Percentiles rank a stretch among this genome's conserved stretches.
Conservation (phyloP, 129 eudicot species). For the Flaveria ramosissima region DNA sequence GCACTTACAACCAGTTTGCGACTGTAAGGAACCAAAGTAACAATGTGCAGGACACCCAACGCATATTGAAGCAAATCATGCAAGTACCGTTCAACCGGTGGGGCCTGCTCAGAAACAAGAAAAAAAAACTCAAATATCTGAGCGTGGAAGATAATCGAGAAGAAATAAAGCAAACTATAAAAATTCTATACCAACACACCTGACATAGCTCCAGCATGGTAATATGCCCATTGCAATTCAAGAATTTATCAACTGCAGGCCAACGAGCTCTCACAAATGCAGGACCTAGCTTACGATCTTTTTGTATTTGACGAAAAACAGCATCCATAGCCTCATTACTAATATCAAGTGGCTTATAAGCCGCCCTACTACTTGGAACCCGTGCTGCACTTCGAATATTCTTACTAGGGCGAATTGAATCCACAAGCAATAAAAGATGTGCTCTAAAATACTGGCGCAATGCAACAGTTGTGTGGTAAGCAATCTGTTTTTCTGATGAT, state of each 20-base stretch:
- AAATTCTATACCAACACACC: slow-evolving; percentile 40
- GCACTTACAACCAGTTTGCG: slow-evolving; percentile 79
- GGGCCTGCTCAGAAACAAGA: slow-evolving; percentile 55
- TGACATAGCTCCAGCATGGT: slow-evolving; percentile 95
- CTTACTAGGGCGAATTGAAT: slow-evolving; percentile 74
- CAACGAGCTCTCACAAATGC: slow-evolving; percentile 82
- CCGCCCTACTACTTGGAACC: slow-evolving; percentile 75
- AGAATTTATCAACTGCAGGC: slow-evolving; percentile 85
- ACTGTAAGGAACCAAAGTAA: slow-evolving; percentile 79
- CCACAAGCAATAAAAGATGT: slow-evolving; percentile 82
- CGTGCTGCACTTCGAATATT: slow-evolving; percentile 63
- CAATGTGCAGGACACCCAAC: slow-evolving; percentile 82
- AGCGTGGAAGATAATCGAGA: background rate
- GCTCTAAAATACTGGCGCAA: slow-evolving; percentile 93
- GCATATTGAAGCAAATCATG: slow-evolving; percentile 99
- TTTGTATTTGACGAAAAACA: slow-evolving; percentile 80
- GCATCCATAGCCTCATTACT: slow-evolving; percentile 96
- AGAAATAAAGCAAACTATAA: background rate
- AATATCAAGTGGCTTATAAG: slow-evolving; percentile 87
- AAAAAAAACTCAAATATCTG: background rate
- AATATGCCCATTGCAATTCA: slow-evolving; percentile 76
- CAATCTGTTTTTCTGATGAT: slow-evolving; percentile 89
- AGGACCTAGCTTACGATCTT: slow-evolving; percentile 90
- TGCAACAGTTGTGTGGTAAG: slow-evolving; percentile 89
- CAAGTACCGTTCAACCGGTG: slow-evolving; percentile 92